Base-by-base conservation (phyloP, 148 eudicot species). In the Rhododendron ferrugineum region DNA sequence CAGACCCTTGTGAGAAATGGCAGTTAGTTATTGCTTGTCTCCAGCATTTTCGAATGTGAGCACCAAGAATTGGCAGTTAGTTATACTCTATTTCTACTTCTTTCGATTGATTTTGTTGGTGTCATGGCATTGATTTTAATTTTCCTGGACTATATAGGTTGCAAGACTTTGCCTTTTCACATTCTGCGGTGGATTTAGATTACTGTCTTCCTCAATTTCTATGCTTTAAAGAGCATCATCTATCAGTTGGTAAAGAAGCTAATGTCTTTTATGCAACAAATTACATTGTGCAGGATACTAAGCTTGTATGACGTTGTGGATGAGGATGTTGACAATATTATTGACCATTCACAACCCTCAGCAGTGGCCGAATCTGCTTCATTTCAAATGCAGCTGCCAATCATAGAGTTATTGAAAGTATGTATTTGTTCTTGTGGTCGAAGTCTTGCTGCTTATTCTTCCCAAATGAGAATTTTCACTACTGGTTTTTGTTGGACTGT, bases 1-100 rank as follows among this genome's bases (percentile, higher is more conserved):
- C 96, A 42, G 98, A 97, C 89, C 91, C 93, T 54, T 90, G 88
- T 85, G 99, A 97, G 89, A 97, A 97, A 88, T 97, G 99, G 99
- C 98, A 94, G 87, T 88, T 97, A 89, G 98, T 92, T 80, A 93
- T 94, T 88, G 92, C 99, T 85, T 94, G 98, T 88, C 99, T 97
- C 83, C 91, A 92, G 58, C 99, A 97, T 91, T 97, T 97, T 79
- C 94, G 88, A 54, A 93, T 93, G 99, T 95, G 86, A 93, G 99
- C 86, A 64, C 23, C 34, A 14, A 70, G 34, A 86, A n/a, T 4
- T 74, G 49, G 40, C 70, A 77, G 83, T 60, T 4, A 47, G 26
- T 37, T 56, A 75, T 37, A 58, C 30, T 77, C 75, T 22, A 18
- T 32, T 54, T 26, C 47, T 40, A 23, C 49, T 52, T 14, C 32